phyloP scores from a whole-genome alignment of 2,329 filamentous ascomycete species.

The Fusarium ambrosium region DNA sequence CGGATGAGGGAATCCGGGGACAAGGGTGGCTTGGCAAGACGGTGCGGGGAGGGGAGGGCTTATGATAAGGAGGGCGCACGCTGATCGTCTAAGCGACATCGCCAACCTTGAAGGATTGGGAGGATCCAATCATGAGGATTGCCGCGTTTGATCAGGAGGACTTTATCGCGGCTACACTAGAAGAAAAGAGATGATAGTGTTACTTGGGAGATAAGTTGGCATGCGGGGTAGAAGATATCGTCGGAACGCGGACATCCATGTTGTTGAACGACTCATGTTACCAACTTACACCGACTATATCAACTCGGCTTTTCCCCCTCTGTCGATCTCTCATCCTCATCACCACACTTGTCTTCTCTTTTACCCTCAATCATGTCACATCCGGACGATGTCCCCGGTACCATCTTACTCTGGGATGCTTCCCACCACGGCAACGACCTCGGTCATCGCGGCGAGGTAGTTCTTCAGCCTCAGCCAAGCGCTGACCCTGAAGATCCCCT shows the following conservation, averaged over 20 bases:
- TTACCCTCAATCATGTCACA: background rate
- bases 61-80: background rate
- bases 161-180: conserved; percentile 5
- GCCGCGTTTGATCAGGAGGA: background rate
- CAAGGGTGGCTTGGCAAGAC: background rate
- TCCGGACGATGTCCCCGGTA: conserved; percentile 50
- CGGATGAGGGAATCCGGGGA: background rate
- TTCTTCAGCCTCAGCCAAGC: conserved; percentile 40
- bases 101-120: background rate
- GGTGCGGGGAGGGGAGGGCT: background rate
- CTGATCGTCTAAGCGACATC: background rate
- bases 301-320: background rate
- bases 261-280: background rate
- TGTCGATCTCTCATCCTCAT: background rate
- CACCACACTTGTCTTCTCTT: background rate
- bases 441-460: conserved; percentile 43
- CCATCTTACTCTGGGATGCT: conserved; percentile 54
- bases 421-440: conserved; percentile 44
- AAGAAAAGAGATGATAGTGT: background rate
- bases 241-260: background rate
- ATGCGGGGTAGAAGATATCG: background rate
- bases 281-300: background rate
- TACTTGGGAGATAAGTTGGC: background rate
- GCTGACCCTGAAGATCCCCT: conserved; percentile 43
- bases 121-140: background rate